Evolutionary conservation across 495 filamentous ascomycete species (phyloP).

Genomic region (Podospora sp.): DNA sequence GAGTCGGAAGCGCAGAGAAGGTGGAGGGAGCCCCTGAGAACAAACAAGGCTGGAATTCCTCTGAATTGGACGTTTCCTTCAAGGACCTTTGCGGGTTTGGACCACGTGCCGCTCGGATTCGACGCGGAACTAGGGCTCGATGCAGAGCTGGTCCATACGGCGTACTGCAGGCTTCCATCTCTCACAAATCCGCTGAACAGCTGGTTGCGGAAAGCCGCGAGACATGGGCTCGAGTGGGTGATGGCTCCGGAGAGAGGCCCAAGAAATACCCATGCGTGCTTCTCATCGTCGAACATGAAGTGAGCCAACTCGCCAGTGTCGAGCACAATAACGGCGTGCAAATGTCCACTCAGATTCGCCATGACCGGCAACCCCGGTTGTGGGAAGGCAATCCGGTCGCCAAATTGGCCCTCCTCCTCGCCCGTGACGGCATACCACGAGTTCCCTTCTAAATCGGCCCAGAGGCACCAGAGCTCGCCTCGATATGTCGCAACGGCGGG

Average conservation of each 20-base stretch:
- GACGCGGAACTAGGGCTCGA: constrained; percentile 8
- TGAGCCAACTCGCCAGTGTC: constrained; percentile 32
- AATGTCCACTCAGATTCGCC: constrained; percentile 32
- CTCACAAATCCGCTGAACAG: constrained; percentile 34
- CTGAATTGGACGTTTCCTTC: constrained; percentile 17
- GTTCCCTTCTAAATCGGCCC: constrained; percentile 30
- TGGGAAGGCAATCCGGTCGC: constrained; percentile 24
- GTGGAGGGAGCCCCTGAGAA: constrained; percentile 30
- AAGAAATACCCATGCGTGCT: constrained; percentile 23
- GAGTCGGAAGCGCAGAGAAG: constrained; percentile 28
- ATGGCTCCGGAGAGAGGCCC: constrained; percentile 18
- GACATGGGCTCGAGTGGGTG: constrained; percentile 27
- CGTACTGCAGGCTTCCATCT: constrained; percentile 26
- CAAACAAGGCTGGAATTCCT: constrained; percentile 35
- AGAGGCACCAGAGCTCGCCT: constrained; percentile 36
- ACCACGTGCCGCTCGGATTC: constrained; percentile 23
- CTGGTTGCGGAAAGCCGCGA: constrained; percentile 36
- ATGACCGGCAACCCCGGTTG: constrained; percentile 33
- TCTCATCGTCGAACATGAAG: constrained; percentile 30
- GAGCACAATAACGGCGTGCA: constrained; percentile 33
- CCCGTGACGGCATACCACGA: constrained; percentile 31
- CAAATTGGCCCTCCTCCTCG: constrained; percentile 21
- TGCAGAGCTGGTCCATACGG: constrained; percentile 25
- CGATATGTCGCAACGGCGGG: constrained; percentile 34
- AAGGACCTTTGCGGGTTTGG: constrained; percentile 21